Evolutionary conservation across 768 basidiomycete species (phyloP), one percentile per base, ranked within the genome.

Genomic region (Candolleomyces eurysporus): DNA sequence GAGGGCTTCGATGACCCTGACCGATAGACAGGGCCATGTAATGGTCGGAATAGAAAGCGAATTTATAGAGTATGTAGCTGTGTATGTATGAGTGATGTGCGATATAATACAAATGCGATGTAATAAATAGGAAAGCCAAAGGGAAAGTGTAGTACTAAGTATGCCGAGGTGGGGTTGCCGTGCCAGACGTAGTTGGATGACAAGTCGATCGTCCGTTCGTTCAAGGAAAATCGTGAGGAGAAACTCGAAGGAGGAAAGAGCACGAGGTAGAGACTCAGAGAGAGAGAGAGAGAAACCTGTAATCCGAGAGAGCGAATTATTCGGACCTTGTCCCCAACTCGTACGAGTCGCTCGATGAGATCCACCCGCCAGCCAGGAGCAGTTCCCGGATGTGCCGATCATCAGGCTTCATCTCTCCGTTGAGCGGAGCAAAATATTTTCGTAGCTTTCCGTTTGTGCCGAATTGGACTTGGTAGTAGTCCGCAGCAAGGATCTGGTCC

Each of bases 321-420:
- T 26, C 26, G 26, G 26, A 26, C 26, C 26, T 26, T 26, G 26
- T 26, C 26, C 26, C 26, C 26, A 26, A 30, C 57, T 19, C 43
- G 19, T 11, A 16, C 5, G 14, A 57, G 14, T 13, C 17, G 17
- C 1, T 56, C 54, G 8, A 36, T 36, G 54, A 31, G 19, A 84
- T 62, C 80, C 78, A 83, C 5, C 83, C 84, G 50, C 78, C 81
- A 7, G 78, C 76, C 58, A 73, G 71, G 22, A 89, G 73, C 60
- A 89, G 66, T 36, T 66, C 61, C n/a, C 80, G 78, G 2, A 82
- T 76, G 59, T 80, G 74, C 21, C 70, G 57, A 0, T 65, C 80
- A 66, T 89, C 79, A 3, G 87, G 87, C 69, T 89, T 89, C 58
- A 89, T 79, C 62, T 88, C 86, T 17, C 87, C 88, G 58, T 87